phyloP scores from a whole-genome alignment of 768 basidiomycete genomes.

The Mycena haematopus region DNA sequence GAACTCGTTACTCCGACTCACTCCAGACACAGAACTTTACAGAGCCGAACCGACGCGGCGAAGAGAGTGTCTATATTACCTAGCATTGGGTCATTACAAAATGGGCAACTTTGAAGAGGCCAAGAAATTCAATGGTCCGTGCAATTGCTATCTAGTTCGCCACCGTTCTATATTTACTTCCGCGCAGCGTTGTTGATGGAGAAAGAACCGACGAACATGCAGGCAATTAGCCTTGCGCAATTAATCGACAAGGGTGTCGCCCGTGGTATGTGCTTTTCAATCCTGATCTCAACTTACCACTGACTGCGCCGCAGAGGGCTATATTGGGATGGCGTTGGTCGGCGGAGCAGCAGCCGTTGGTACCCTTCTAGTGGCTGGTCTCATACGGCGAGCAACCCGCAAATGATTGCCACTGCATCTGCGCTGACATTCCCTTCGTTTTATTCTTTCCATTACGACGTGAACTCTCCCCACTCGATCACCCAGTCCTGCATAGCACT shows the following conservation, averaged over 20 bases:
- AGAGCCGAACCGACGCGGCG: constrained; percentile 84
- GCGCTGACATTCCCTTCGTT: constrained; percentile 25
- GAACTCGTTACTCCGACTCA: constrained; percentile 13
- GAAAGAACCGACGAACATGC: constrained; percentile 93
- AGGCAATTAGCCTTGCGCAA: constrained; percentile 84
- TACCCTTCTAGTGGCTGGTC: constrained; percentile 71
- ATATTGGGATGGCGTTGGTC: constrained; percentile 95
- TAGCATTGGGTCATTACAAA: constrained; percentile 96
- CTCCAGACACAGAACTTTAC: constrained; percentile 75
- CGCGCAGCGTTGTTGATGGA: constrained; percentile 78
- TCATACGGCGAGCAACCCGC: constrained; percentile 83
- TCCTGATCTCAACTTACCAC: not conserved
- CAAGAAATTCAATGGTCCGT: constrained; percentile 88
- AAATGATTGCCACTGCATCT: constrained; percentile 43
- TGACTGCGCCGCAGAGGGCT: constrained; percentile 72
- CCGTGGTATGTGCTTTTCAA: constrained; percentile 59
- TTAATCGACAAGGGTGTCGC: constrained; percentile 88
- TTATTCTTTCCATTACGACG: constrained; percentile 10
- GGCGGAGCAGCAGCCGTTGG: constrained; percentile 90
- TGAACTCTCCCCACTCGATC: constrained; percentile 26
- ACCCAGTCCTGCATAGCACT: constrained; percentile 22
- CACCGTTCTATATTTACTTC: constrained; percentile 5
- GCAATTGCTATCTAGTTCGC: not conserved
- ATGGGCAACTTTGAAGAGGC: constrained; percentile 95
- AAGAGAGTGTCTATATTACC: constrained; percentile 95